Percentiles rank a stretch among this genome's conserved stretches.
Evolutionary conservation across 441 rosid species (phyloP).

Genomic region (Eutrema salsugineum): DNA sequence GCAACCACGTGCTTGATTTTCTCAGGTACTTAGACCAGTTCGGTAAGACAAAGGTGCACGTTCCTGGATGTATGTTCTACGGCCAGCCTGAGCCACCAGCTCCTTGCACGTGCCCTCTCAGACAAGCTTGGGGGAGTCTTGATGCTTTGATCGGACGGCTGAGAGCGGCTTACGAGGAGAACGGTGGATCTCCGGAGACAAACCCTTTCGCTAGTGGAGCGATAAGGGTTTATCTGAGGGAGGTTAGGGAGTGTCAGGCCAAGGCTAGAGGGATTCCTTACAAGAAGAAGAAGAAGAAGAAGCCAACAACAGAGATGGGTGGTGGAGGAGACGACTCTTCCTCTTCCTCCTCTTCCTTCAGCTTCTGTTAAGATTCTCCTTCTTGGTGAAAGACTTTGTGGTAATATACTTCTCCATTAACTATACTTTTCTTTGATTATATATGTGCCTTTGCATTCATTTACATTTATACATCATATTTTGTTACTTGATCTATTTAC

Average conservation of each 20-base stretch:
- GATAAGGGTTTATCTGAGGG: constrained; percentile 62
- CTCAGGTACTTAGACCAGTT: constrained; percentile 72
- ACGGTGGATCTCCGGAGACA: constrained; percentile 65
- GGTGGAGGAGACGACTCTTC: constrained; percentile 44
- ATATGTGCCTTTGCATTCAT: neutral
- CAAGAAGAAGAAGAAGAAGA: constrained; percentile 68
- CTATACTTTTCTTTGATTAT: neutral
- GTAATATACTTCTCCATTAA: constrained; percentile 4
- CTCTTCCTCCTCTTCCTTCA: constrained; percentile 42
- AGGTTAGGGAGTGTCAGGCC: constrained; percentile 68
- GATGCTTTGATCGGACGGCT: constrained; percentile 78
- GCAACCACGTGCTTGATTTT: constrained; percentile 66
- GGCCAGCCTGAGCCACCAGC: constrained; percentile 84
- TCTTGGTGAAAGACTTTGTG: constrained; percentile 6
- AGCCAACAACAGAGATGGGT: constrained; percentile 12
- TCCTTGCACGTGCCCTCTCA: constrained; percentile 68
- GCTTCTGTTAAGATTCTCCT: constrained; percentile 46
- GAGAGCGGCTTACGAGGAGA: constrained; percentile 76
- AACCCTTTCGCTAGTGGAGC: constrained; percentile 73
- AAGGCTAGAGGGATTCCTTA: constrained; percentile 76
- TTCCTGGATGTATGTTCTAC: constrained; percentile 62
- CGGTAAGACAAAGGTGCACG: constrained; percentile 75
- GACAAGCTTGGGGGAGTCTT: constrained; percentile 83
- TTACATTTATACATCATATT: neutral
- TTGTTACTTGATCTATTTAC: neutral